Conservation (phyloP, 192 early-diverging fungal species). For the Jimgerdemannia lactiflua region DNA sequence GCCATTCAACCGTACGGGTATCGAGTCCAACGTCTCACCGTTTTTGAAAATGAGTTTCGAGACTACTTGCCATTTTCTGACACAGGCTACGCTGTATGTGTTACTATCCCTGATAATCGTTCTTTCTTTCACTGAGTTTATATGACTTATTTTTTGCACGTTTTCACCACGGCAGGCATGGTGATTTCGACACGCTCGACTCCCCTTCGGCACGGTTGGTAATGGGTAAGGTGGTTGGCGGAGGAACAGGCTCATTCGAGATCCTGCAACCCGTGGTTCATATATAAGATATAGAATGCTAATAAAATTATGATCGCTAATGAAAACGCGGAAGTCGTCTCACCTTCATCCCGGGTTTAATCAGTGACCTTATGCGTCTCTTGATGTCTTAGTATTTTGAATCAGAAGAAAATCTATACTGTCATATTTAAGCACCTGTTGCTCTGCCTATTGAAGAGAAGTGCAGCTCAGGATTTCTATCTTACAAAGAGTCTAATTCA, state of each 20-base stretch:
- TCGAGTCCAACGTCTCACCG: conserved; percentile 88
- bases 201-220: conserved; percentile 94
- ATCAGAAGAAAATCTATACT: no score
- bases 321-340: no score
- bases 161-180: conserved; percentile 41
- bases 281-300: background rate
- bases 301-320: no score
- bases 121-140: background rate
- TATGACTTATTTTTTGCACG: no score
- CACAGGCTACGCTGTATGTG: conserved; percentile 72
- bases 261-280: conserved; percentile 56
- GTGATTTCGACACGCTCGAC: conserved; percentile 86
- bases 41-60: conserved; percentile 99
- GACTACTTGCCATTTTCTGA: conserved; percentile 94
- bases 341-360: no score
- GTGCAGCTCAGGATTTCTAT: no score
- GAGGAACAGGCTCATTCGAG: conserved; percentile 95
- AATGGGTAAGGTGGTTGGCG: conserved; percentile 87
- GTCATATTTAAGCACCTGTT: no score
- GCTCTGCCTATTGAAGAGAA: no score
- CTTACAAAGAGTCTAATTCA: no score
- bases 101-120: background rate
- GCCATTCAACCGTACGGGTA: conserved; percentile 95
- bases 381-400: no score
- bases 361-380: no score